Evolutionary conservation across 169 alveolate genomes (phyloP).

Genomic region (Besnoitia besnoiti): DNA sequence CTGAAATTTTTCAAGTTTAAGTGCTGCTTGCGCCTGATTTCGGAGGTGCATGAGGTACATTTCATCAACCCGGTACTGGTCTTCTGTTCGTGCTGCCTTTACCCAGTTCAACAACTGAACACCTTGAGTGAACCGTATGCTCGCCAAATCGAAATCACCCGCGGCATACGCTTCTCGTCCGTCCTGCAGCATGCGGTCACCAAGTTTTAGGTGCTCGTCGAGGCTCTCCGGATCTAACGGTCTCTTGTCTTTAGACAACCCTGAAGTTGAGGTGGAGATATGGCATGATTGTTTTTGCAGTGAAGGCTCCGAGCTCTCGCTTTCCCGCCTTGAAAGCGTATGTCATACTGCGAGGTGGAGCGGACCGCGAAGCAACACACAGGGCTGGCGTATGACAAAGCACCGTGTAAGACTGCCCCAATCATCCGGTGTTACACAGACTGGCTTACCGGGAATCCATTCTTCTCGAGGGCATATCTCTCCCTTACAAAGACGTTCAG

Average conservation of each 20-base stretch:
- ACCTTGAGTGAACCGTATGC: slow-evolving; percentile 59
- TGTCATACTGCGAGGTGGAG: no score
- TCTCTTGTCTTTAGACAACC: slow-evolving; percentile 60
- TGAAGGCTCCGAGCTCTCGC: no score
- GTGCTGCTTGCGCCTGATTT: slow-evolving; percentile 61
- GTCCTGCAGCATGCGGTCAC: slow-evolving; percentile 48
- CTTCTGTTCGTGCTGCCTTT: slow-evolving; percentile 12
- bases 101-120: slow-evolving; percentile 62
- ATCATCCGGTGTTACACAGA: not conserved
- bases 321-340: no score
- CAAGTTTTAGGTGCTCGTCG: slow-evolving; percentile 58
- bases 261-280: slow-evolving; percentile 5
- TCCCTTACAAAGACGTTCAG: slow-evolving; percentile 65
- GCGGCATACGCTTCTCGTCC: slow-evolving; percentile 59
- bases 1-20: slow-evolving; percentile 62
- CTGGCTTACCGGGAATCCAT: slow-evolving; percentile 66
- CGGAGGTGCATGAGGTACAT: slow-evolving; percentile 42
- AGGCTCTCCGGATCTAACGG: slow-evolving; percentile 49
- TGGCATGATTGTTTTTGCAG: no score
- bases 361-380: not conserved
- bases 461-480: slow-evolving; percentile 69
- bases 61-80: slow-evolving; percentile 40
- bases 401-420: not conserved
- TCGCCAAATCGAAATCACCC: not conserved
- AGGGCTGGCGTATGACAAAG: no score